Evolutionary conservation across 2,329 filamentous ascomycete genomes (phyloP).

Genomic region (Cercospora citrullina): DNA sequence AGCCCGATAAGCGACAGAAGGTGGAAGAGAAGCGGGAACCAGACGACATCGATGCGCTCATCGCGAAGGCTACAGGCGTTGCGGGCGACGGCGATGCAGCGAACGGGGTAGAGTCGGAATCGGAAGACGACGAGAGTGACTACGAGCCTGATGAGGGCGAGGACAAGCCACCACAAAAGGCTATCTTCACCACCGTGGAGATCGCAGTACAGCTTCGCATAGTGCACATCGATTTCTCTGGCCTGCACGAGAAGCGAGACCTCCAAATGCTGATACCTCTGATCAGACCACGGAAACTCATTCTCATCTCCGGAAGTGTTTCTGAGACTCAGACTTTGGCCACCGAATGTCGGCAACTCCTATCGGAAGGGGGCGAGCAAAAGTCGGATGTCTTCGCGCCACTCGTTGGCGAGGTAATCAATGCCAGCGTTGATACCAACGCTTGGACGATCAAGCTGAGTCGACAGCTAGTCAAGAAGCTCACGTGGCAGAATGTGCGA

Average conservation of each 20-base stretch:
- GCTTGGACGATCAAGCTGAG: constrained; percentile 94
- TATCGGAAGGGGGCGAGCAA: constrained; percentile 40
- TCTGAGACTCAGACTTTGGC: constrained; percentile 79
- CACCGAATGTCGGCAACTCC: constrained; percentile 71
- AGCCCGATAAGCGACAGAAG: constrained; percentile 24
- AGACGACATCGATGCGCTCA: constrained; percentile 41
- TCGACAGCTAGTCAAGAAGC: constrained; percentile 76
- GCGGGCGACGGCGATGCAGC: constrained; percentile 16
- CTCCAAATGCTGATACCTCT: constrained; percentile 92
- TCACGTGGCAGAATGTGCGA: constrained; percentile 93
- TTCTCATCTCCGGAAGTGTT: constrained; percentile 78
- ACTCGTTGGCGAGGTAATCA: constrained; percentile 67
- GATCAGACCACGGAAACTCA: constrained; percentile 90
- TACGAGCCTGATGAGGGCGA: constrained; percentile 53
- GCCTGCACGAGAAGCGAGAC: constrained; percentile 89
- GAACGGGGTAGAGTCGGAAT: constrained; percentile 28
- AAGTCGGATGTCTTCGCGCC: constrained; percentile 71
- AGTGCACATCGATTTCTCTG: constrained; percentile 87
- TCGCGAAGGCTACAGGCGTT: constrained; percentile 35
- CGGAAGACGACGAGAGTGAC: constrained; percentile 46
- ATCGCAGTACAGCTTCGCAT: constrained; percentile 73
- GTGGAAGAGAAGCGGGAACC: constrained; percentile 29
- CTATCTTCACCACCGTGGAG: constrained; percentile 63
- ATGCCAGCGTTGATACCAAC: constrained; percentile 96
- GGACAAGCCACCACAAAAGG: constrained; percentile 70